phyloP scores from a whole-genome alignment of 2,329 filamentous ascomycete genomes.

The Pyrenophora tritici-repentis region DNA sequence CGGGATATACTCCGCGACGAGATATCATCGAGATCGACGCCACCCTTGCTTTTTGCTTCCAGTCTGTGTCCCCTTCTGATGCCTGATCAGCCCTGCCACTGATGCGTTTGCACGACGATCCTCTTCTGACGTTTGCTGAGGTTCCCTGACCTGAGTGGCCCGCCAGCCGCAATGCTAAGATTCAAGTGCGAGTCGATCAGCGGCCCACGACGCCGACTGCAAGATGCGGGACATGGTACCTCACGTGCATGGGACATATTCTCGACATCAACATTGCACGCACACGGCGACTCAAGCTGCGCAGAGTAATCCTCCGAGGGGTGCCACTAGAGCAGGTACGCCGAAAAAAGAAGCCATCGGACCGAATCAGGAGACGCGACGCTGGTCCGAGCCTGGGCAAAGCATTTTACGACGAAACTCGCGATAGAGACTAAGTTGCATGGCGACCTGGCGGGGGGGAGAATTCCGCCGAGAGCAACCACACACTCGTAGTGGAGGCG shows the following conservation, averaged over 20 bases:
- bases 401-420: slow-evolving; percentile 13
- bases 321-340: slow-evolving; percentile 1
- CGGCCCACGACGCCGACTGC: slow-evolving; percentile 19
- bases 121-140: slow-evolving; percentile 18
- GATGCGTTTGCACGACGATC: slow-evolving; percentile 21
- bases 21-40: slow-evolving; percentile 35
- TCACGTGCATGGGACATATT: neutral
- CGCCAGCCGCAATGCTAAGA: slow-evolving; percentile 10
- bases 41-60: slow-evolving; percentile 34
- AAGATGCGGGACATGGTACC: slow-evolving; percentile 6
- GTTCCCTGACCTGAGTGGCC: slow-evolving; percentile 18
- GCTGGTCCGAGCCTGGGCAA: slow-evolving; percentile 17
- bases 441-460: neutral
- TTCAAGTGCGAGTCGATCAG: slow-evolving; percentile 27
- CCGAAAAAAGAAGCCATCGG: slow-evolving; percentile 13
- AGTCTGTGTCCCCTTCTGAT: slow-evolving; percentile 37
- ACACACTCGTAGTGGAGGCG: slow-evolving; percentile 1
- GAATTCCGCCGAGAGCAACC: neutral
- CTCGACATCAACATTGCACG: neutral
- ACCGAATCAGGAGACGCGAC: slow-evolving; percentile 24
- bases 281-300: too few species aligned
- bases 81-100: slow-evolving; percentile 44
- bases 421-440: slow-evolving; percentile 8
- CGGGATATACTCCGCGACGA: slow-evolving; percentile 22
- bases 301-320: neutral